Conservation (phyloP, 1,284 basidiomycete species). For the Cutaneotrichosporon dermatis region DNA sequence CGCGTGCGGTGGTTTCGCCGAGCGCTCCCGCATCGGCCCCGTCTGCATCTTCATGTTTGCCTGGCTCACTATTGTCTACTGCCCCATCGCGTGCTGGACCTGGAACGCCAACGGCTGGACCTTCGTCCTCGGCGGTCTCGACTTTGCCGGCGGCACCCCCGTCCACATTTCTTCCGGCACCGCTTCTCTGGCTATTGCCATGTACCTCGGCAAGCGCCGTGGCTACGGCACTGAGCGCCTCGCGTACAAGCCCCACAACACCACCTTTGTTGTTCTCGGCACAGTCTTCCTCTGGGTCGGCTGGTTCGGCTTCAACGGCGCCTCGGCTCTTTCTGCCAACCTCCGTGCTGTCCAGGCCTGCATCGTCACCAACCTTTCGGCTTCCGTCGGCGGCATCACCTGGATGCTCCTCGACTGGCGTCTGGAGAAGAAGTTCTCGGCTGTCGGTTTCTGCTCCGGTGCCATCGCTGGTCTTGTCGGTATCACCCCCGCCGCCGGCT, state of each 20-base stretch:
- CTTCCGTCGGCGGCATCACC: slow-evolving; percentile 77
- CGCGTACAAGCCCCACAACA: slow-evolving; percentile 77
- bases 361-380: slow-evolving; percentile 87
- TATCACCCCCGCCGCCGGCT: slow-evolving; percentile 89
- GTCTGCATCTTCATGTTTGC: slow-evolving; percentile 82
- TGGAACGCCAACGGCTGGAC: slow-evolving; percentile 91
- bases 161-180: slow-evolving; percentile 89
- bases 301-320: slow-evolving; percentile 95
- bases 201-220: slow-evolving; percentile 81
- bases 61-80: slow-evolving; percentile 91
- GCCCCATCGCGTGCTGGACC: slow-evolving; percentile 89
- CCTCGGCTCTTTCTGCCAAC: slow-evolving; percentile 64
- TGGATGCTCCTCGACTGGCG: slow-evolving; percentile 96
- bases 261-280: slow-evolving; percentile 82
- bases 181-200: slow-evolving; percentile 82
- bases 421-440: slow-evolving; percentile 86
- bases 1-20: slow-evolving; percentile 85
- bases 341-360: slow-evolving; percentile 82
- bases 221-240: slow-evolving; percentile 90
- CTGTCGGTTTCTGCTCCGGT: slow-evolving; percentile 93
- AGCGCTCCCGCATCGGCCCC: slow-evolving; percentile 82
- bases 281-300: slow-evolving; percentile 96
- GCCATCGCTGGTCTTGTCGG: slow-evolving; percentile 77
- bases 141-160: slow-evolving; percentile 94
- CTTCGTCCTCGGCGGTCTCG: slow-evolving; percentile 69